Evolutionary conservation across 345 rosid genomes (phyloP).

Genomic region (Linum tenue): DNA sequence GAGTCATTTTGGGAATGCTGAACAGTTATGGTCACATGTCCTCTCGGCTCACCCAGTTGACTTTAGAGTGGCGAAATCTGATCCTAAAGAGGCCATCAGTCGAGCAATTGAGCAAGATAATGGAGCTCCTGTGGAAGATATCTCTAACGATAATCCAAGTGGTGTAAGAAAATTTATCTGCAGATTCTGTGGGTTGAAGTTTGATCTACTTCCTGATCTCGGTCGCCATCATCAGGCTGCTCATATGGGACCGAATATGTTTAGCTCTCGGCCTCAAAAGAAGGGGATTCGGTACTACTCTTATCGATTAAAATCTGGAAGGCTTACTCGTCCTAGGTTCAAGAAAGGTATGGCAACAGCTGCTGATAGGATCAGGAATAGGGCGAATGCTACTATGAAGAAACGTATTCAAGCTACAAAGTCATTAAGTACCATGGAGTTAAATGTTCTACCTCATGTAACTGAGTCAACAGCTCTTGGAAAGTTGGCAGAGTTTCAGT

Average conservation of each 20-base stretch:
- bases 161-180: slow-evolving; percentile 53
- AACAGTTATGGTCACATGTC: slow-evolving; percentile 68
- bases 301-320: slow-evolving; percentile 77
- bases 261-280: slow-evolving; percentile 52
- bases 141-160: slow-evolving; percentile 31
- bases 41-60: slow-evolving; percentile 60
- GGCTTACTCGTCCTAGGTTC: slow-evolving; percentile 76
- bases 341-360: slow-evolving; percentile 78
- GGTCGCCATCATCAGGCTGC: slow-evolving; percentile 99
- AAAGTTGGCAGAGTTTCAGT: slow-evolving; percentile 49
- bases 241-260: slow-evolving; percentile 66
- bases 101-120: slow-evolving; percentile 31
- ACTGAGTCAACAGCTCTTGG: slow-evolving; percentile 34
- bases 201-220: slow-evolving; percentile 91
- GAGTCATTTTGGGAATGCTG: slow-evolving; percentile 80
- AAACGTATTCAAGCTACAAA: slow-evolving; percentile 70
- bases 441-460: slow-evolving; percentile 28
- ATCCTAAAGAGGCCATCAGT: slow-evolving; percentile 24
- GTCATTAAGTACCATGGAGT: slow-evolving; percentile 26
- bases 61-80: slow-evolving; percentile 36
- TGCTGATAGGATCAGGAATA: slow-evolving; percentile 65
- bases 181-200: slow-evolving; percentile 85
- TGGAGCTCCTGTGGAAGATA: slow-evolving; percentile 32
- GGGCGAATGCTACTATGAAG: slow-evolving; percentile 55
- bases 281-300: slow-evolving; percentile 62